Evolutionary conservation across 78 protist species (phyloP).

Genomic region (Cavenderia fasciculata): DNA sequence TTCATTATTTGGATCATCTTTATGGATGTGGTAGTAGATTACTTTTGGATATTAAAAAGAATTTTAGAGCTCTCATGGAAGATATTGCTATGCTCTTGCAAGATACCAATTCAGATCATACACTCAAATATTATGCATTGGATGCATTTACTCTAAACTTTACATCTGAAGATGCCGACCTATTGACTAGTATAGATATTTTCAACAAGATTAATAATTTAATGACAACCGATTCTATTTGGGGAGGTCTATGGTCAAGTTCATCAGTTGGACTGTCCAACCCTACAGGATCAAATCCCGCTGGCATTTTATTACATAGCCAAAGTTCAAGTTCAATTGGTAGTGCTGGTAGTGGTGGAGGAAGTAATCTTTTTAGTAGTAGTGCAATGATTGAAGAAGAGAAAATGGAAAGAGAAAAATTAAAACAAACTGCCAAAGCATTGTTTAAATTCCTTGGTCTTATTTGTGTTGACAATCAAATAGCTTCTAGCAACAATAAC

Average conservation of each 20-base stretch:
- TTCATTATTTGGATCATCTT: slow-evolving; percentile 76
- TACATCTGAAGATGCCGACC: slow-evolving; percentile 61
- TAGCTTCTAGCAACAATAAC: not conserved
- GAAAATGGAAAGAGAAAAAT: slow-evolving; percentile 32
- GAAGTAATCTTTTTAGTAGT: not conserved
- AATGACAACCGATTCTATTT: slow-evolving; percentile 58
- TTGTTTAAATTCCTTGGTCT: slow-evolving; percentile 64
- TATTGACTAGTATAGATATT: slow-evolving; percentile 49
- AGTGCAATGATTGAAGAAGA: slow-evolving; percentile 42
- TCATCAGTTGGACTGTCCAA: not conserved
- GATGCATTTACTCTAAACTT: slow-evolving; percentile 73
- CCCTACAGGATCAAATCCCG: not conserved
- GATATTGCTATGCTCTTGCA: slow-evolving; percentile 39
- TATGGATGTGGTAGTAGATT: slow-evolving; percentile 63
- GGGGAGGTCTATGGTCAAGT: slow-evolving; percentile 66
- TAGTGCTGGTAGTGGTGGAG: not conserved
- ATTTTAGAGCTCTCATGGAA: slow-evolving; percentile 50
- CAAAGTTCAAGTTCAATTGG: slow-evolving; percentile 4
- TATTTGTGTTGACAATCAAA: slow-evolving; percentile 45
- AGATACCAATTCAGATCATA: slow-evolving; percentile 39
- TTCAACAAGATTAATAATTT: slow-evolving; percentile 52
- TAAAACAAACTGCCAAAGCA: slow-evolving; percentile 64
- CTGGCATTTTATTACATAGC: not conserved
- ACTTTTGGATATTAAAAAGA: slow-evolving; percentile 4
- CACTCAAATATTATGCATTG: slow-evolving; percentile 43